Conservation (phyloP, 2,329 filamentous ascomycete genomes). For the Blastomyces percursus region DNA sequence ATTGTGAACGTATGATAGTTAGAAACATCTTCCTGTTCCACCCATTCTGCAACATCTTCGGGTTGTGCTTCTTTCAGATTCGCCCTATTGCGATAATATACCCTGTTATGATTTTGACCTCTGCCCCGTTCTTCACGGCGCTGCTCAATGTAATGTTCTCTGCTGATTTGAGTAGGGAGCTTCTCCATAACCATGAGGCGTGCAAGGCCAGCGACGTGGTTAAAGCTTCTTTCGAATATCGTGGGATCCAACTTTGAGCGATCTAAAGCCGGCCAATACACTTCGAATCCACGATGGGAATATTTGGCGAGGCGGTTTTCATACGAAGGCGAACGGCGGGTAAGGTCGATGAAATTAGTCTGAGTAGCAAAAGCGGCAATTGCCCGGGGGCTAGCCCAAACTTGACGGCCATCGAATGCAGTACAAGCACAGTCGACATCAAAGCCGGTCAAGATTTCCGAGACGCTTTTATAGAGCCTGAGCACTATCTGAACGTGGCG, state of each 20-base stretch:
- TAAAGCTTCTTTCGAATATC: constrained; percentile 74
- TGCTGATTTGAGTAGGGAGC: constrained; percentile 55
- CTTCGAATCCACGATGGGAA: constrained; percentile 71
- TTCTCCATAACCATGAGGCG: constrained; percentile 69
- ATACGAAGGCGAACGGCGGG: constrained; percentile 71
- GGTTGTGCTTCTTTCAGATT: constrained; percentile 69
- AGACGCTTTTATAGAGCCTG: constrained; percentile 71
- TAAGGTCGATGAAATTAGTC: constrained; percentile 68
- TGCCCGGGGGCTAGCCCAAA: constrained; percentile 67
- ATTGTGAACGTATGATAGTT: constrained; percentile 61
- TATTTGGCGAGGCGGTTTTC: constrained; percentile 82
- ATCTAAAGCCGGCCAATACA: constrained; percentile 66
- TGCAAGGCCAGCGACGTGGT: constrained; percentile 63
- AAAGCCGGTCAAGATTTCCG: constrained; percentile 77
- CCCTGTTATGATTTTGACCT: constrained; percentile 43
- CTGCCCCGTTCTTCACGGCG: constrained; percentile 62
- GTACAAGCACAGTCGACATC: constrained; percentile 77
- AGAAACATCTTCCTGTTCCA: constrained; percentile 62
- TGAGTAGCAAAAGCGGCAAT: constrained; percentile 72
- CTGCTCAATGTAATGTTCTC: constrained; percentile 60
- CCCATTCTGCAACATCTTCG: constrained; percentile 76
- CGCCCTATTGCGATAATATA: constrained; percentile 40
- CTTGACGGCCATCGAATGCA: constrained; percentile 69
- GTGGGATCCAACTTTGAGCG: constrained; percentile 70
- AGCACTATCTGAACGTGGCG: constrained; percentile 80